Base-by-base conservation (phyloP, 2,329 filamentous ascomycete species). In the Allantophomopsis lycopodina region DNA sequence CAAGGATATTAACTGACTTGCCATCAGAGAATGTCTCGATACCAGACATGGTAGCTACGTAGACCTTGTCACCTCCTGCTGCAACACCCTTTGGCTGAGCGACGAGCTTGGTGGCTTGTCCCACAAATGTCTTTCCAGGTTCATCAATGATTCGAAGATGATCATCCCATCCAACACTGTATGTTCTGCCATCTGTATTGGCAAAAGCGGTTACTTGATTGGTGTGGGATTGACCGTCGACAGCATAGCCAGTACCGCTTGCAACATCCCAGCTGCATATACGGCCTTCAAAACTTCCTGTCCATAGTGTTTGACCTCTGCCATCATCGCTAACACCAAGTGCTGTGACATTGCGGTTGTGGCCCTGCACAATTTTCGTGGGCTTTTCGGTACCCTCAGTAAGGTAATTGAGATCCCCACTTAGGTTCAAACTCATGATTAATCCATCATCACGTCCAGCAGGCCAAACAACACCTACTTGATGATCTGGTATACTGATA, bases 161-260 rank as follows among this genome's bases (percentile, higher is more conserved):
- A 58, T 98, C 91, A 55, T 98, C 91, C 91, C 89, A 98, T 46
- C 80, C 88, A 39, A 89, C 83, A 52, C 80, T 89, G 62, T 84
- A 88, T n/a, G 86, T 74, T 47, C 76, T 71, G 28, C 76, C 72
- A 2, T 66, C 55, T 7, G 65, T 65, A 1, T 75, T 64, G 2
- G 79, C 66, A 46, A 98, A 79, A 38, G 83, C 83, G 3, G 79
- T 76, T 38, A 96, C 76, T 58, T 93, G 88, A 58, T 89, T 93
- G 7, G 82, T 82, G 59, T 95, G 91, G 3, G 74, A 67, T 47
- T 85, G 76, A 20, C 91, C 89, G 45, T 91, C 83, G 10, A 93
- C 71, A 11, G 73, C 70, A 21, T 76, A 69, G 16, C 80, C 85
- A 34, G 67, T 57, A 2, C 88, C 89, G 4, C 69, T 73, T 13